Percentiles rank a stretch among this genome's conserved stretches.
Conservation (phyloP, 2,329 filamentous ascomycete species). For the Ceratocystis smalleyi region DNA sequence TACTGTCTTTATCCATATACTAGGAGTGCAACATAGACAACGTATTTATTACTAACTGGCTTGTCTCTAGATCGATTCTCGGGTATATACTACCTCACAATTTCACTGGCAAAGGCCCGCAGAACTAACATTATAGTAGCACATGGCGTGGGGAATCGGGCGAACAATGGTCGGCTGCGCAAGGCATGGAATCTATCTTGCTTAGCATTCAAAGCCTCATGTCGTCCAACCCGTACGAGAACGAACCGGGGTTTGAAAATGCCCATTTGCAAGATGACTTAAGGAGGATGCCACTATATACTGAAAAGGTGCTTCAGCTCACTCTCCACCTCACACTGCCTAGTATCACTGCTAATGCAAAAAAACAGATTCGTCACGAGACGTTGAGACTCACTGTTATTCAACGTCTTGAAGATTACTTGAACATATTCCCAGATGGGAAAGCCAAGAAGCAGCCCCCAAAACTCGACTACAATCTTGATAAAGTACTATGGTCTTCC, state of each 20-base stretch:
- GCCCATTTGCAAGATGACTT: slow-evolving; percentile 53
- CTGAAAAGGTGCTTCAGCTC: slow-evolving; percentile 48
- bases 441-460: slow-evolving; percentile 21
- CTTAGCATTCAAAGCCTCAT: slow-evolving; percentile 94
- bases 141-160: slow-evolving; percentile 86
- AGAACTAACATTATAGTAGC: slow-evolving; percentile 31
- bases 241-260: slow-evolving; percentile 85
- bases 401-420: slow-evolving; percentile 64
- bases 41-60: slow-evolving; percentile 3
- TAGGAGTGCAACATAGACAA: background rate
- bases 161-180: slow-evolving; percentile 92
- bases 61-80: slow-evolving; percentile 55
- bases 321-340: too few relatives aligned
- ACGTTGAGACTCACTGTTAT: slow-evolving; percentile 75
- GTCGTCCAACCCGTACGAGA: slow-evolving; percentile 86
- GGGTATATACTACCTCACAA: slow-evolving; percentile 39
- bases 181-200: slow-evolving; percentile 84
- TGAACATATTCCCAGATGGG: slow-evolving; percentile 46
- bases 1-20: too few relatives aligned
- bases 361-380: slow-evolving; percentile 68
- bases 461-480: slow-evolving; percentile 32
- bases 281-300: slow-evolving; percentile 57
- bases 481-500: slow-evolving; percentile 44
- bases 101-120: background rate
- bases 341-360: slow-evolving; percentile 15